Evolutionary conservation across 2,329 filamentous ascomycete species (phyloP).

Genomic region (Sclerotinia nivalis): DNA sequence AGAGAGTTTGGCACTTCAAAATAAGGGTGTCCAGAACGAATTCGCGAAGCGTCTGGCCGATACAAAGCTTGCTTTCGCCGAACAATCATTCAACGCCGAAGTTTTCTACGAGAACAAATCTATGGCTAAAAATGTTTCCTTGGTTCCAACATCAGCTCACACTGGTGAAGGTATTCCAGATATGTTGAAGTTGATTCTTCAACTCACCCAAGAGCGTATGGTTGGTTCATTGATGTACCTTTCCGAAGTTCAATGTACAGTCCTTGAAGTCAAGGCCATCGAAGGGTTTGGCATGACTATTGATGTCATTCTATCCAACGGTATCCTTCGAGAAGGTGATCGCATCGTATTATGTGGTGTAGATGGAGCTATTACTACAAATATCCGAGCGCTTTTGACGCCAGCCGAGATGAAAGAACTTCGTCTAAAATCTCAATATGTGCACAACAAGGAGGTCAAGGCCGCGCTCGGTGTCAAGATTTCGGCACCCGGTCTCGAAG

Average conservation of each 20-base stretch:
- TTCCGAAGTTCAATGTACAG: slow-evolving; percentile 94
- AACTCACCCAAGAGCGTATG: slow-evolving; percentile 96
- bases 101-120: slow-evolving; percentile 98
- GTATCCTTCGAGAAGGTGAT: slow-evolving; percentile 91
- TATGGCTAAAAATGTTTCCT: slow-evolving; percentile 90
- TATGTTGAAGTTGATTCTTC: slow-evolving; percentile 92
- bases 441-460: slow-evolving; percentile 99
- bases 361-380: slow-evolving; percentile 93
- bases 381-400: slow-evolving; percentile 90
- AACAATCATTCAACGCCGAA: slow-evolving; percentile 97
- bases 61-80: slow-evolving; percentile 90
- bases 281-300: slow-evolving; percentile 99
- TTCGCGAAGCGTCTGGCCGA: slow-evolving; percentile 87
- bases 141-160: slow-evolving; percentile 94
- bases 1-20: slow-evolving; percentile 86
- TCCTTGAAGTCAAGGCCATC: slow-evolving; percentile 98
- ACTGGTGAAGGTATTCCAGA: slow-evolving; percentile 99
- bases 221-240: slow-evolving; percentile 97
- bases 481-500: slow-evolving; percentile 90
- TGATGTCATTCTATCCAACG: slow-evolving; percentile 94
- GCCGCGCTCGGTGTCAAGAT: slow-evolving; percentile 99
- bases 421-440: slow-evolving; percentile 92
- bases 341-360: slow-evolving; percentile 93
- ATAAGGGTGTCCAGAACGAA: slow-evolving; percentile 89
- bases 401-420: slow-evolving; percentile 91